These are phyloP conservation scores for Lasiodiplodia sp. DNA, from an alignment of 2,329 filamentous ascomycete genomes.

Conservation along the genomic window DNA sequence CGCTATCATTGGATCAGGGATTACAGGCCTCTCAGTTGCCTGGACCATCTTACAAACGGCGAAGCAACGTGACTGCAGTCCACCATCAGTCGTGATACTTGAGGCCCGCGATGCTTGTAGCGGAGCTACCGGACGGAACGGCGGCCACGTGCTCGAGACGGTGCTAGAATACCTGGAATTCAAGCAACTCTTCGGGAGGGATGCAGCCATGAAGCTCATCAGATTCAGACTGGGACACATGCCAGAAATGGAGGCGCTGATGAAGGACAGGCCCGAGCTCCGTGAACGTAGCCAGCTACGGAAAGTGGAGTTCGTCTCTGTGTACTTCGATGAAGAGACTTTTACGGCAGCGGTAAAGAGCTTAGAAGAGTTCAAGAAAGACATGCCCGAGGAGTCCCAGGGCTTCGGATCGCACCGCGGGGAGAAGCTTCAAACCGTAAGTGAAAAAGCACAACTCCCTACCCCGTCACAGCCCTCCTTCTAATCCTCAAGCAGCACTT, in stretches of 20 bases:
- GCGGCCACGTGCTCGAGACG: slow-evolving; percentile 34
- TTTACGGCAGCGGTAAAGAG: background rate
- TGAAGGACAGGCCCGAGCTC: background rate
- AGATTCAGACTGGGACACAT: background rate
- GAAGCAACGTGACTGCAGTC: background rate
- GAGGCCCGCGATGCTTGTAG: slow-evolving; percentile 39
- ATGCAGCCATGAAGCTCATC: background rate
- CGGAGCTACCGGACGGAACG: slow-evolving; percentile 43
- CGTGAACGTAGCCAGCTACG: background rate
- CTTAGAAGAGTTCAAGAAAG: background rate
- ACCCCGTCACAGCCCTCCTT: background rate
- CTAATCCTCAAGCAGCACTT: background rate
- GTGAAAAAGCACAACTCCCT: background rate
- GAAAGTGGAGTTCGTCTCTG: background rate
- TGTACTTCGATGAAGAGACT: background rate
- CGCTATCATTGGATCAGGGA: slow-evolving; percentile 55
- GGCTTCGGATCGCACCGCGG: background rate
- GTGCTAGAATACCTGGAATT: background rate
- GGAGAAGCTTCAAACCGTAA: background rate
- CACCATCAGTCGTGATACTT: slow-evolving; percentile 49
- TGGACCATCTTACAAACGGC: background rate
- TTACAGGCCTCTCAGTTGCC: background rate
- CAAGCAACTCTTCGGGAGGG: background rate
- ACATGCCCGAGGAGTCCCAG: background rate
- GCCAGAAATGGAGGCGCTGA: background rate